phyloP scores from a whole-genome alignment of 2,329 filamentous ascomycete genomes.

The Trichoderma sp. region DNA sequence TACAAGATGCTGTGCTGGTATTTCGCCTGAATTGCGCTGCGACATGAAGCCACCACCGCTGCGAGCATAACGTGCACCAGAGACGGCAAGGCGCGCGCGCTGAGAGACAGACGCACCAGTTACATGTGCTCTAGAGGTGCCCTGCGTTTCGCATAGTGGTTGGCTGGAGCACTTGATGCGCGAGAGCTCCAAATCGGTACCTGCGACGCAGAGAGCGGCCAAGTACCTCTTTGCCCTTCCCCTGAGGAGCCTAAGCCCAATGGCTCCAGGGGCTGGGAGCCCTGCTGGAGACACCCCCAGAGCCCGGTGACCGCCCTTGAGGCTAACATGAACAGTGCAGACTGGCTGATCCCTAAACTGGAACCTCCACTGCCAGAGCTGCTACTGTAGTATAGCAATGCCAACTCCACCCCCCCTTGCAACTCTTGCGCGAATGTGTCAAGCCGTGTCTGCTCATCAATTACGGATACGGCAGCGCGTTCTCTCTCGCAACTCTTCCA shows the following conservation, averaged over 20 bases:
- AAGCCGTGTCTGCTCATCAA: neutral
- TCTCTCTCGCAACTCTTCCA: conserved; percentile 7
- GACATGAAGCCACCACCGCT: neutral
- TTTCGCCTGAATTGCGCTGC: neutral
- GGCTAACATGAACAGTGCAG: neutral
- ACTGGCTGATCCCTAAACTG: neutral
- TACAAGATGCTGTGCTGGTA: neutral
- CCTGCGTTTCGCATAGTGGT: neutral
- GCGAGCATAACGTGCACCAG: neutral
- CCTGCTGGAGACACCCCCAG: neutral
- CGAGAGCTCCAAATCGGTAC: neutral
- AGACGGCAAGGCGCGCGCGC: neutral
- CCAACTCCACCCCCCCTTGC: neutral
- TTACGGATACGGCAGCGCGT: neutral
- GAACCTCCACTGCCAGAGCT: neutral
- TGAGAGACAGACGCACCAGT: neutral
- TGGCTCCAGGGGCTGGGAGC: neutral
- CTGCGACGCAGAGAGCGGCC: neutral
- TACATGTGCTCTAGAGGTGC: neutral
- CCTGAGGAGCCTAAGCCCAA: neutral
- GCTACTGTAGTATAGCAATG: neutral
- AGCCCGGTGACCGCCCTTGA: neutral
- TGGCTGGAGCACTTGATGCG: neutral
- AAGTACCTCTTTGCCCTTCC: neutral
- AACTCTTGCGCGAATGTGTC: neutral